These are phyloP conservation scores for Ziziphus jujuba DNA, from an alignment of 306 rosid species.

Conservation along the genomic window DNA sequence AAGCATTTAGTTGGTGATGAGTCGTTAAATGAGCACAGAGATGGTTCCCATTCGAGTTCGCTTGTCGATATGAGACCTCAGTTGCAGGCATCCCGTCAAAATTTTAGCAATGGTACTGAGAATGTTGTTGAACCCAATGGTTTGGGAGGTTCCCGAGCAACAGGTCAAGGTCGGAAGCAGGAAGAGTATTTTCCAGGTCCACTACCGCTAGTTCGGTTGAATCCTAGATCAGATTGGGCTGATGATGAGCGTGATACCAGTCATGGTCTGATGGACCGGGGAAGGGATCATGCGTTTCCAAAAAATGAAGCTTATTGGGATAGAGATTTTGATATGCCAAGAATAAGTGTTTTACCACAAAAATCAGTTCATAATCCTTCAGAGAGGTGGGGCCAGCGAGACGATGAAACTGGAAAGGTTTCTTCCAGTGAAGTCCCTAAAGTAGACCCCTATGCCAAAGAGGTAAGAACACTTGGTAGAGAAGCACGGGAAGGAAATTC, in stretches of 20 bases:
- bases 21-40: conserved; percentile 42
- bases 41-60: conserved; percentile 29
- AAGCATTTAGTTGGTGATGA: conserved; percentile 42
- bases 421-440: conserved; percentile 66
- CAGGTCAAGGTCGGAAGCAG: conserved; percentile 43
- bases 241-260: conserved; percentile 98
- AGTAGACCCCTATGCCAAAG: conserved; percentile 48
- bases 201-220: conserved; percentile 67
- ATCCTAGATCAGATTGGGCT: conserved; percentile 92
- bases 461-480: conserved; percentile 52
- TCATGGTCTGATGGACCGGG: conserved; percentile 56
- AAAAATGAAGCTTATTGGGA: conserved; percentile 75
- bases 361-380: conserved; percentile 46
- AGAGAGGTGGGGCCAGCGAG: conserved; percentile 65
- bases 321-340: conserved; percentile 78
- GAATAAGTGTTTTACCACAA: conserved; percentile 60
- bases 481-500: conserved; percentile 67
- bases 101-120: conserved; percentile 32
- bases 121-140: conserved; percentile 33
- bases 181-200: conserved; percentile 78
- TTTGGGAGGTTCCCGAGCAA: conserved; percentile 37
- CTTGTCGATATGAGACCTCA: conserved; percentile 43
- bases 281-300: conserved; percentile 62
- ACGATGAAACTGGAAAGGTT: conserved; percentile 75
- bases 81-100: conserved; percentile 29